A percentile compares a stretch with the other conserved stretches of the same genome.
These are phyloP conservation scores for Tolypocladium endophyticum DNA, from an alignment of 2,329 filamentous ascomycete genomes.

Conservation along the genomic window DNA sequence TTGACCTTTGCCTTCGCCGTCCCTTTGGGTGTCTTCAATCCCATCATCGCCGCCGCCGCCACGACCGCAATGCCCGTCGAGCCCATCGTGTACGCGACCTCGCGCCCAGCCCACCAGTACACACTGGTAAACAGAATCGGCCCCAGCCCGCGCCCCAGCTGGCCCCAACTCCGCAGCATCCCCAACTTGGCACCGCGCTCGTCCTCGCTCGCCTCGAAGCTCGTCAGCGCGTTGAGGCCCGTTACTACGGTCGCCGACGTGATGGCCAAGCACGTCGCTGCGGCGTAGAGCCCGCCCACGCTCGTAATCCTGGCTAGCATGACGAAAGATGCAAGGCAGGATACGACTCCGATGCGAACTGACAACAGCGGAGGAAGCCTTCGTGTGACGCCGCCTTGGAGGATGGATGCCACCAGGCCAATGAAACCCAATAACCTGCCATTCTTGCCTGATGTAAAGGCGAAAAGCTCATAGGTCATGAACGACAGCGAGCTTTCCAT, in stretches of 20 bases:
- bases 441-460: conserved; percentile 67
- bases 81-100: conserved; percentile 74
- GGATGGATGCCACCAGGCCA: conserved; percentile 79
- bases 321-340: conserved; percentile 71
- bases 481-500: conserved; percentile 98
- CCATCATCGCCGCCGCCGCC: conserved; percentile 57
- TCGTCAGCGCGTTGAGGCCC: conserved; percentile 81
- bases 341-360: conserved; percentile 67
- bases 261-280: conserved; percentile 74
- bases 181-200: conserved; percentile 84
- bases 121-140: conserved; percentile 86
- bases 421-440: conserved; percentile 83
- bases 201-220: conserved; percentile 70
- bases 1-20: conserved; percentile 5
- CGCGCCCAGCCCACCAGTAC: conserved; percentile 96
- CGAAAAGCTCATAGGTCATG: conserved; percentile 92
- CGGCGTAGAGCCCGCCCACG: conserved; percentile 63
- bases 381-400: conserved; percentile 86
- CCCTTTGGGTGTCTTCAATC: conserved; percentile 52
- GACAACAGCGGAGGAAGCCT: conserved; percentile 72
- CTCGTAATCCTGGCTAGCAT: conserved; percentile 62
- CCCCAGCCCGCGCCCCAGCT: conserved; percentile 77
- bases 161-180: conserved; percentile 69
- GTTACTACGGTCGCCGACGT: conserved; percentile 94
- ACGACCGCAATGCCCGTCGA: conserved; percentile 72